Evolutionary conservation across 2,329 filamentous ascomycete species (phyloP).

Genomic region (Cercospora zeae-maydis): DNA sequence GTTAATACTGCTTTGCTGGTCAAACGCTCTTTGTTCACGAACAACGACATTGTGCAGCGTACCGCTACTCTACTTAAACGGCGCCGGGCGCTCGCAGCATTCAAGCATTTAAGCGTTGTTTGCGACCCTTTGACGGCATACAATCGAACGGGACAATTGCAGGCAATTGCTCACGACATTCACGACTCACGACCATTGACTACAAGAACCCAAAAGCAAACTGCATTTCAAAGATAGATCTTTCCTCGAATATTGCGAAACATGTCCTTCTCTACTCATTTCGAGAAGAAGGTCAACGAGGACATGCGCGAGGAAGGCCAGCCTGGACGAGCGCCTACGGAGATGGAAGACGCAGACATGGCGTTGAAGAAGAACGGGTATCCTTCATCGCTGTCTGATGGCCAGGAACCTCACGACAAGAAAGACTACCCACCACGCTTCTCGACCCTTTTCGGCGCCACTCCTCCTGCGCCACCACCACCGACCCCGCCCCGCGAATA

Average conservation of each 20-base stretch:
- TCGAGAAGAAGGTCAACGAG: constrained; percentile 35
- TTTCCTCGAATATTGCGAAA: background rate
- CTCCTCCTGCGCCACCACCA: constrained; percentile 21
- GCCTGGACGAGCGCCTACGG: constrained; percentile 22
- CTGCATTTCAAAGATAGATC: background rate
- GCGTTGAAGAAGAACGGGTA: constrained; percentile 16
- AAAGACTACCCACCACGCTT: constrained; percentile 33
- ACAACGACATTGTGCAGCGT: constrained; percentile 5
- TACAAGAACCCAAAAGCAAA: background rate
- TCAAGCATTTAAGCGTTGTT: constrained; percentile 1
- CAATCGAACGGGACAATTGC: constrained; percentile 14
- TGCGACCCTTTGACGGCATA: constrained; percentile 12
- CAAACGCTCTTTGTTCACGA: constrained; percentile 12
- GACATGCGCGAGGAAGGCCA: constrained; percentile 31
- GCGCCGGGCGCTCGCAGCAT: constrained; percentile 14
- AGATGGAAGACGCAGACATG: constrained; percentile 19
- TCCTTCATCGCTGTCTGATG: constrained; percentile 14
- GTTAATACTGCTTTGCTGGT: constrained; percentile 18
- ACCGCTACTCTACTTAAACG: background rate
- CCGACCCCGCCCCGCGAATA: constrained; percentile 23
- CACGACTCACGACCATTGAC: constrained; percentile 14
- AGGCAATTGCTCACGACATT: constrained; percentile 21
- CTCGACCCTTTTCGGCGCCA: constrained; percentile 32
- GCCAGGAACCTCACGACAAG: constrained; percentile 28
- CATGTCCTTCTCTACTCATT: constrained; percentile 33